Evolutionary conservation across 2,329 filamentous ascomycete species (phyloP).

Genomic region (Arthrobotrys sphaeroides): DNA sequence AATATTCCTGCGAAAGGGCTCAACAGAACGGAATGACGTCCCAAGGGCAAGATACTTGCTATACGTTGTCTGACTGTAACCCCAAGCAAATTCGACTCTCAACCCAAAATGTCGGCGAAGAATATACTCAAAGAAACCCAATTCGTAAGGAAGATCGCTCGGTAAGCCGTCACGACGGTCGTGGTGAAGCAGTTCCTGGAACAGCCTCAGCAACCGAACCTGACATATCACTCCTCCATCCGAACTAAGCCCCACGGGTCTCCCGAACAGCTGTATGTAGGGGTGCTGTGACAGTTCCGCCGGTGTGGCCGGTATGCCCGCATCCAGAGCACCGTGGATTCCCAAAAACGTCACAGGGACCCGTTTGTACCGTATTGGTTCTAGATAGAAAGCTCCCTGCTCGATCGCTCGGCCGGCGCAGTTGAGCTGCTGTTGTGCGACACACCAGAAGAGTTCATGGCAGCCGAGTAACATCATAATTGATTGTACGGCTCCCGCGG

Average conservation of each 20-base stretch:
- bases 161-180: background rate
- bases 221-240: slow-evolving; percentile 8
- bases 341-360: slow-evolving; percentile 33
- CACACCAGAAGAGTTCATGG: slow-evolving; percentile 43
- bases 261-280: slow-evolving; percentile 1
- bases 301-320: background rate
- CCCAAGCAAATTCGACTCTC: slow-evolving; percentile 31
- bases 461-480: slow-evolving; percentile 34
- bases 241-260: background rate
- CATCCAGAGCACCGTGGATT: slow-evolving; percentile 20
- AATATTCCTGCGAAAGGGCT: slow-evolving; percentile 25
- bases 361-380: slow-evolving; percentile 3
- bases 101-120: slow-evolving; percentile 9
- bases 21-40: slow-evolving; percentile 10
- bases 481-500: slow-evolving; percentile 9
- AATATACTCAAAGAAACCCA: slow-evolving; percentile 41
- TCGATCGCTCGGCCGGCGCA: background rate
- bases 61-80: slow-evolving; percentile 17
- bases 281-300: background rate
- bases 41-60: slow-evolving; percentile 24
- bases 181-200: background rate
- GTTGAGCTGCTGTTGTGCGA: slow-evolving; percentile 10
- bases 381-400: background rate
- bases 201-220: slow-evolving; percentile 4
- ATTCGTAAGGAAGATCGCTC: slow-evolving; percentile 33